Conservation (phyloP, 192 early-diverging fungal species). For the Backusella morwellensis region DNA sequence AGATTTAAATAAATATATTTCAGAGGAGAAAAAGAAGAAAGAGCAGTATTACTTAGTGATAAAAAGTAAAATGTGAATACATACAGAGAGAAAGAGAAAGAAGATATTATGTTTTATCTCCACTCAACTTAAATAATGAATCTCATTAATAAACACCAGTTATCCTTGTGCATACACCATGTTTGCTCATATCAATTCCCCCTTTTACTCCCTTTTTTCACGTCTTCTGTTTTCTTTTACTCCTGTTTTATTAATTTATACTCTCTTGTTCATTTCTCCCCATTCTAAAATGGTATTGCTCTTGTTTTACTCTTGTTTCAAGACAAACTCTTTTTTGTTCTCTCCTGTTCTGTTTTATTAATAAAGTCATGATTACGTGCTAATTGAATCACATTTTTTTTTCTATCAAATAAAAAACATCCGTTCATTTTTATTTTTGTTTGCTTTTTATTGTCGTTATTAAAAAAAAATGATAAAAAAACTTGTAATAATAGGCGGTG, state of each 20-base stretch:
- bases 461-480: background rate
- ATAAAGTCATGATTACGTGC: background rate
- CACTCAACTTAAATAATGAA: background rate
- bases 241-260: background rate
- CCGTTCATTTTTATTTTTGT: background rate
- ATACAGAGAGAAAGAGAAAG: background rate
- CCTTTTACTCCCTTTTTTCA: background rate
- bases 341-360: background rate
- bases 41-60: background rate
- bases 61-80: background rate
- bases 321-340: background rate
- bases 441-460: background rate
- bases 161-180: background rate
- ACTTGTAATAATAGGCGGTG: slow-evolving; percentile 18
- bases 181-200: background rate
- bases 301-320: background rate
- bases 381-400: background rate
- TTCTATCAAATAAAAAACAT: background rate
- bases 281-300: background rate
- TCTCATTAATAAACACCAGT: background rate
- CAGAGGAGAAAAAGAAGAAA: background rate
- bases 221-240: background rate
- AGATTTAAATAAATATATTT: background rate
- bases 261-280: background rate
- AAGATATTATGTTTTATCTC: background rate